Evolutionary conservation across 1,139 yeast genomes (phyloP).

Genomic region (Taphrina wiesneri): DNA sequence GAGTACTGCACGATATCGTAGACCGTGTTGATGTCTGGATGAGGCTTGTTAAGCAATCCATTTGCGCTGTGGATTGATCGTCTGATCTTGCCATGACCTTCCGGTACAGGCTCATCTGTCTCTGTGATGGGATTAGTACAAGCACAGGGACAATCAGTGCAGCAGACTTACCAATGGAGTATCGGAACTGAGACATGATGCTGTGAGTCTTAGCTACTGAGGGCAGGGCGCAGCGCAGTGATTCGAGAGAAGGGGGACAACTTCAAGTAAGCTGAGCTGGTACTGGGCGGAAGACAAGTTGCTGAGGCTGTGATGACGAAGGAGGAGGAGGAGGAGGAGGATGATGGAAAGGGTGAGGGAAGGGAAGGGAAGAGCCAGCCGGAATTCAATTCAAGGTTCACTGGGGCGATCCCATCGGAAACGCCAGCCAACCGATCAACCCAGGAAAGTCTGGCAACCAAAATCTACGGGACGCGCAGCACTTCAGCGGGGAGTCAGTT

Average conservation of each 20-base stretch:
- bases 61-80: conserved; percentile 47
- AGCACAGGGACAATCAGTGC: background rate
- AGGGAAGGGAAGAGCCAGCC: background rate
- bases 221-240: background rate
- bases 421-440: no score
- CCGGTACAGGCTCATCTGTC: conserved; percentile 18
- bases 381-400: background rate
- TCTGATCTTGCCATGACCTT: conserved; percentile 33
- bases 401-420: no score
- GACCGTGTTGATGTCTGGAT: conserved; percentile 54
- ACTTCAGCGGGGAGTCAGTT: no score
- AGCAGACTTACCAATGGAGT: conserved; percentile 11
- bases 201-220: background rate
- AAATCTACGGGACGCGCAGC: no score
- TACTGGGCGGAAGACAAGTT: background rate
- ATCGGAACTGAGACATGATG: conserved; percentile 23
- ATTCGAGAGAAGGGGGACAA: background rate
- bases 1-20: conserved; percentile 70
- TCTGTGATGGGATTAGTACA: background rate
- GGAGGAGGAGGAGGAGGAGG: background rate
- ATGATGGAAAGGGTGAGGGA: background rate
- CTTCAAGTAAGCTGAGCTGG: no score
- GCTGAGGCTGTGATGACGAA: background rate
- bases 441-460: background rate
- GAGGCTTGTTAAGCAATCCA: conserved; percentile 49